Evolutionary conservation across 345 rosid genomes (phyloP), one percentile per base, ranked within the genome.

Genomic region (Euphorbia lathyris): DNA sequence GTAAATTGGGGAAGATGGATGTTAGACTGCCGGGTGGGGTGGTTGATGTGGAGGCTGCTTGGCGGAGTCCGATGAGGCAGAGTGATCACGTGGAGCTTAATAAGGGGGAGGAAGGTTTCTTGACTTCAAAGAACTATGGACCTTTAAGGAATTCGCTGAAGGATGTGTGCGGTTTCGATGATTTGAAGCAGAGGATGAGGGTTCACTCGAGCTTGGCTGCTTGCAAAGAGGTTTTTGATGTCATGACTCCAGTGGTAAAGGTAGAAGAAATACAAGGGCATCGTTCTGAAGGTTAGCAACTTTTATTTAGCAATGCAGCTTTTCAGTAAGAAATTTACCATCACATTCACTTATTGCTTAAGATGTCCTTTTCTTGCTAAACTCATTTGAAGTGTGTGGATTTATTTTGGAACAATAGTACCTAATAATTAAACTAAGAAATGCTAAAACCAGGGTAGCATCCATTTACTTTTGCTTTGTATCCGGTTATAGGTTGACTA

Each of bases 121-220:
- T 73, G 48, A 77, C 74, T 68, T 81, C 86, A 0, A 88, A 72
- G 80, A 75, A 74, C 0, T 64, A 63, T 48, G 69, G 38, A 2
- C 55, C 22, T 45, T 70, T 94, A 79, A 86, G 66, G 63, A 80
- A 80, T 42, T 91, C 95, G 20, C 61, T 94, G 73, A 83, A 80
- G 71, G 90, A 85, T 19, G 87, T 94, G 13, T 90, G 98, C 65
- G 91, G 97, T 76, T 83, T 94, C n/a, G 95, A 94, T 76, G 97
- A 94, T 83, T 77, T 94, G 86, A 82, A 74, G 73, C 84, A 84
- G 75, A 76, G 98, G 48, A 85, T 94, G 96, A 72, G 76, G 47
- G 55, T 76, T 73, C 84, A 87, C 51, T 80, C 91, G 82, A 90
- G 89, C 67, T 75, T 85, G 77, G 81, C 74, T 40, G 51, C 75